These are phyloP conservation scores for Fusarium floridanum DNA, from an alignment of 2,329 filamentous ascomycete species.

Conservation along the genomic window DNA sequence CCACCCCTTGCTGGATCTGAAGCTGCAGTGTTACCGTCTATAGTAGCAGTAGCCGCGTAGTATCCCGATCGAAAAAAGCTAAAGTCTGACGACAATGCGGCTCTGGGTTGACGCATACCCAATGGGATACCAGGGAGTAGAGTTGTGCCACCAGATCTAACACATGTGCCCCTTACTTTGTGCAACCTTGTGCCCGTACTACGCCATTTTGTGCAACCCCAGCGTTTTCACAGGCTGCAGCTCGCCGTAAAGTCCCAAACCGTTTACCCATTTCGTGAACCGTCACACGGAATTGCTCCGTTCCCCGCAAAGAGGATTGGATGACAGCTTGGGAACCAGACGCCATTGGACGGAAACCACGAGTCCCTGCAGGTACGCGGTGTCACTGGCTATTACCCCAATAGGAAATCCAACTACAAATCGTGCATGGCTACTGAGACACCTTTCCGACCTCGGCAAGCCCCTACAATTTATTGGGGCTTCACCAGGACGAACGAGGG, in stretches of 20 bases:
- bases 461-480: constrained; percentile 20
- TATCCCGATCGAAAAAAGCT: not conserved
- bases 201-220: not conserved
- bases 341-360: constrained; percentile 27
- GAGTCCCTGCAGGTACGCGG: constrained; percentile 37
- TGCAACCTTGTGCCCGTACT: not conserved
- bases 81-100: constrained; percentile 1
- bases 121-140: not conserved
- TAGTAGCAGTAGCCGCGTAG: not conserved
- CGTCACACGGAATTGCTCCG: constrained; percentile 16
- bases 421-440: constrained; percentile 35
- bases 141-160: not conserved
- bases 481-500: not conserved
- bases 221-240: not conserved
- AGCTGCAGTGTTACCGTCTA: not conserved
- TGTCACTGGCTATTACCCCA: constrained; percentile 31
- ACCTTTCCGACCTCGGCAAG: constrained; percentile 21
- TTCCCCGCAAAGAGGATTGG: constrained; percentile 25
- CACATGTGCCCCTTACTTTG: not conserved
- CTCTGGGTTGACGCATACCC: not conserved
- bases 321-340: constrained; percentile 31
- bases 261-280: constrained; percentile 18
- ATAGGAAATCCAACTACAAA: constrained; percentile 27
- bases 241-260: not conserved
- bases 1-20: not conserved